Evolutionary conservation across 225 moss, liverwort and hornwort genomes (phyloP).

Genomic region (Takakia lepidozioides): DNA sequence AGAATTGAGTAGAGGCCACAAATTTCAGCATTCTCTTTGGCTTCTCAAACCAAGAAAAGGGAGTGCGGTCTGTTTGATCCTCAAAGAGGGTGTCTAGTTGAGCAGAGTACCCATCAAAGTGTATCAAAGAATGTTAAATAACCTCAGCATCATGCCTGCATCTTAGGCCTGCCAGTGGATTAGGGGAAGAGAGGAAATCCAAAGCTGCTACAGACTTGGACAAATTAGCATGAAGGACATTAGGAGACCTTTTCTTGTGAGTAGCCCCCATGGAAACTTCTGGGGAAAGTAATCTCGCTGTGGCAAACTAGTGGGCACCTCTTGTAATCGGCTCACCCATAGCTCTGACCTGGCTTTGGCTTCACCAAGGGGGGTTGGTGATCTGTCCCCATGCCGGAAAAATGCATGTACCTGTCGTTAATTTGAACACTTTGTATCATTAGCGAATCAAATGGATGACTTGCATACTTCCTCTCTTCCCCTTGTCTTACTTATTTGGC

Average conservation of each 20-base stretch:
- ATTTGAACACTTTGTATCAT: no score
- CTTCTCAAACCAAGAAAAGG: no score
- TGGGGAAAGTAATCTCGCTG: slow-evolving; percentile 31
- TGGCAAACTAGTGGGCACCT: slow-evolving; percentile 22
- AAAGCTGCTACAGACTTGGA: no score
- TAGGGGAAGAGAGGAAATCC: not conserved
- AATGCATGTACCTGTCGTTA: slow-evolving; percentile 13
- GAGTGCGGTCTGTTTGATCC: no score
- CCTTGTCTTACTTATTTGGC: no score
- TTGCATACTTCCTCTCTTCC: no score
- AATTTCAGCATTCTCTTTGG: no score
- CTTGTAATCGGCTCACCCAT: slow-evolving; percentile 31
- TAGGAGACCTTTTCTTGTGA: slow-evolving; percentile 21
- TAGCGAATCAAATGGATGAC: no score
- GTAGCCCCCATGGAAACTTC: slow-evolving; percentile 46
- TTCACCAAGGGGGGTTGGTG: slow-evolving; percentile 3
- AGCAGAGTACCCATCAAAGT: not conserved
- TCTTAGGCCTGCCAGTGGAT: not conserved
- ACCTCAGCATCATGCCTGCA: not conserved
- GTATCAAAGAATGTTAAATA: not conserved
- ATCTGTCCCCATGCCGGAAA: slow-evolving; percentile 15
- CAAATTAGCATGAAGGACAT: no score
- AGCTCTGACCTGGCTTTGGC: not conserved
- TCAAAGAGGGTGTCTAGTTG: not conserved
- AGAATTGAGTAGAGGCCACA: no score